Percentiles rank a stretch among this genome's conserved stretches.
phyloP scores from a whole-genome alignment of 106 monocot genomes.

The Gastrodia elata region DNA sequence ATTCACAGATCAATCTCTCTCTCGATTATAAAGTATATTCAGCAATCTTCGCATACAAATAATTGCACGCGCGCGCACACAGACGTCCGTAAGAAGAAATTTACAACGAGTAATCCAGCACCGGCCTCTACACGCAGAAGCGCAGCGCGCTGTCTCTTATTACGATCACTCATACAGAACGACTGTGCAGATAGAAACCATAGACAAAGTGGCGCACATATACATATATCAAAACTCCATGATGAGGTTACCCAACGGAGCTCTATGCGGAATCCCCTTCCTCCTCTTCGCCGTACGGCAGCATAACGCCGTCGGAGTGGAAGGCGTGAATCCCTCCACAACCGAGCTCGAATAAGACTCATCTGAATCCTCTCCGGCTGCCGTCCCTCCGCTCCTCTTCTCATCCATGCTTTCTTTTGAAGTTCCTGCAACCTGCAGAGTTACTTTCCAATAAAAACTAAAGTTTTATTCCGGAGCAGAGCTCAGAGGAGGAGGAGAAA shows the following conservation, averaged over 20 bases:
- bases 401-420: neutral
- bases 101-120: neutral
- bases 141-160: neutral
- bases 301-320: conserved; percentile 30
- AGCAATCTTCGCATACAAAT: too few species aligned
- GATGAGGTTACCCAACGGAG: conserved; percentile 59
- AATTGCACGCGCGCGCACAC: too few species aligned
- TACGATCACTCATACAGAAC: neutral
- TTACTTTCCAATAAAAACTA: neutral
- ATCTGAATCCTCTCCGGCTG: conserved; percentile 34
- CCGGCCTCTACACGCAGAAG: conserved; percentile 6
- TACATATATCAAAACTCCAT: conserved; percentile 18
- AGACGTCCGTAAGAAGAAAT: too few species aligned
- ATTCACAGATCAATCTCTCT: too few species aligned
- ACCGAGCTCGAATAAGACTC: conserved; percentile 33
- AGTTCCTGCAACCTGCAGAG: conserved; percentile 10
- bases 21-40: too few species aligned
- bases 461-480: neutral
- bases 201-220: neutral
- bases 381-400: conserved; percentile 5
- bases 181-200: neutral
- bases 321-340: conserved; percentile 52
- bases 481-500: neutral
- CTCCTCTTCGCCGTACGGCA: conserved; percentile 45
- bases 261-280: conserved; percentile 72